phyloP scores from a whole-genome alignment of 2,329 filamentous ascomycete species.

The Pochonia chlamydosporia region DNA sequence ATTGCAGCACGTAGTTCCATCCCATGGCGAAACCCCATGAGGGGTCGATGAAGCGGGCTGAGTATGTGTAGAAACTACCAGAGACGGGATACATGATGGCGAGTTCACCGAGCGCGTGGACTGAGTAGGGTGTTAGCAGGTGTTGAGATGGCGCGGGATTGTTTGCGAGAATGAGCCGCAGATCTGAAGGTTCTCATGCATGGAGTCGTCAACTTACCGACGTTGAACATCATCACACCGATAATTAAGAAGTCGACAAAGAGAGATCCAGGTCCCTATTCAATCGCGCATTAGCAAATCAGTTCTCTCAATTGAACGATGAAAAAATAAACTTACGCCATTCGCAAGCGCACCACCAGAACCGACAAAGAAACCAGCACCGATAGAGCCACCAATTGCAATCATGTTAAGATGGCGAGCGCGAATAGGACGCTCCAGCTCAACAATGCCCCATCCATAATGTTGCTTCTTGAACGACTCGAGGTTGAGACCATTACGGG shows the following conservation, averaged over 20 bases:
- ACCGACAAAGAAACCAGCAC: constrained; percentile 58
- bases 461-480: constrained; percentile 28
- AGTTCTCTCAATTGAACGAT: constrained; percentile 39
- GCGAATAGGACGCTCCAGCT: constrained; percentile 45
- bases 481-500: constrained; percentile 28
- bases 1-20: constrained; percentile 44
- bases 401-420: constrained; percentile 57
- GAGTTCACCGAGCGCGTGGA: constrained; percentile 53
- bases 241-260: constrained; percentile 10
- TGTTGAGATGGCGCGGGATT: too few relatives aligned
- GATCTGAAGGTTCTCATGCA: not conserved
- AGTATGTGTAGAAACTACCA: constrained; percentile 55
- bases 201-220: constrained; percentile 16
- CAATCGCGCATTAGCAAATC: not conserved
- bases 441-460: constrained; percentile 23
- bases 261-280: constrained; percentile 8
- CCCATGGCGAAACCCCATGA: constrained; percentile 51
- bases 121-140: constrained; percentile 14
- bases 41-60: constrained; percentile 52
- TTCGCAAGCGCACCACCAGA: constrained; percentile 47
- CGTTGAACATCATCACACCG: constrained; percentile 12
- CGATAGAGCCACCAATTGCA: constrained; percentile 55
- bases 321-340: constrained; percentile 42
- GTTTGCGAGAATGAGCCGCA: not conserved
- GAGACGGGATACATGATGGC: constrained; percentile 53